Percentiles rank a stretch among this genome's conserved stretches.
These are phyloP conservation scores for Rhodotorula paludigena DNA, from an alignment of 768 basidiomycete species.

Conservation along the genomic window DNA sequence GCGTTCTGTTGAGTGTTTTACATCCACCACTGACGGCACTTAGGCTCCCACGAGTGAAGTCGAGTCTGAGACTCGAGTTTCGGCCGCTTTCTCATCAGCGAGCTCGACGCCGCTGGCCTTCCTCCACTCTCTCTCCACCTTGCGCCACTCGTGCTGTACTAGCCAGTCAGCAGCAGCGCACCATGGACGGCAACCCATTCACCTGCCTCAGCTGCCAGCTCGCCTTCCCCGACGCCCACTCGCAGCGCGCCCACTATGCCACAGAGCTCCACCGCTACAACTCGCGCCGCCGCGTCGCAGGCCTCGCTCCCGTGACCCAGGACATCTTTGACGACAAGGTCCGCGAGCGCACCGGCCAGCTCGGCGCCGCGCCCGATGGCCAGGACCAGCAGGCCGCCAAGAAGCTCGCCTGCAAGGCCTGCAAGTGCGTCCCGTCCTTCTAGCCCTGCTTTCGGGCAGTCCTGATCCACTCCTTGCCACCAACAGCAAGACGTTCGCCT, in stretches of 20 bases:
- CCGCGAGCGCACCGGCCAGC: conserved; percentile 54
- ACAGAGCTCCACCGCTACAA: conserved; percentile 97
- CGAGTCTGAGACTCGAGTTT: no score
- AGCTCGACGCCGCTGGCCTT: no score
- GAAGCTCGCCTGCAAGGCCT: conserved; percentile 59
- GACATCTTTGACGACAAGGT: conserved; percentile 82
- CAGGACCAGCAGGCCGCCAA: conserved; percentile 15
- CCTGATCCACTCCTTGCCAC: conserved; percentile 12
- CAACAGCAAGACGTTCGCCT: conserved; percentile 76
- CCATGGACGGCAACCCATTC: conserved; percentile 52
- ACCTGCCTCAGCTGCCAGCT: conserved; percentile 89
- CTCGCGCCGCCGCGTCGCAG: conserved; percentile 73
- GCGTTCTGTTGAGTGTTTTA: no score
- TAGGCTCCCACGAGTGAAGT: no score
- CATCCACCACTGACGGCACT: no score
- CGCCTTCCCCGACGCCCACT: conserved; percentile 72
- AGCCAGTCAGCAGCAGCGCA: neutral
- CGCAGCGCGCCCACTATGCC: conserved; percentile 82
- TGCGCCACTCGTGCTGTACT: neutral
- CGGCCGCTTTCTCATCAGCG: no score
- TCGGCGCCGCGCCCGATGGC: neutral
- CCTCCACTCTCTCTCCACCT: neutral
- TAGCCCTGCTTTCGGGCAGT: neutral
- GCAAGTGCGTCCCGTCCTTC: conserved; percentile 59
- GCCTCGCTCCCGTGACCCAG: conserved; percentile 74